Percentiles rank a stretch among this genome's conserved stretches.
Evolutionary conservation across 805 yeast species (phyloP).

Genomic region (Isabelozyma pseudorhagii): DNA sequence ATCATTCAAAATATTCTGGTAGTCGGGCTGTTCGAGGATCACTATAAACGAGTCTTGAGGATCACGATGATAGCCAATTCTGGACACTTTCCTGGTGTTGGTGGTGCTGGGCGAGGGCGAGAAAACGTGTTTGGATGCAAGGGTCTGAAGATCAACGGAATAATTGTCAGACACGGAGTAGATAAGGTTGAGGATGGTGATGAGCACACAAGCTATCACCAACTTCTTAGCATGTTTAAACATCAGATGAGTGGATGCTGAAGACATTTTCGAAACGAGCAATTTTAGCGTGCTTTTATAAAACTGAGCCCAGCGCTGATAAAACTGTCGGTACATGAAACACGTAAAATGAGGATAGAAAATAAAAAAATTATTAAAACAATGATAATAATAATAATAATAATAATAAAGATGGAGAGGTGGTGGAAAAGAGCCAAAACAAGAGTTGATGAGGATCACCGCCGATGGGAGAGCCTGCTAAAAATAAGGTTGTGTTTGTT

Average conservation of each 20-base stretch:
- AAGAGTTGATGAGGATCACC: no score
- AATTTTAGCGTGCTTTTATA: not conserved
- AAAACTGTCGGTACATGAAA: no score
- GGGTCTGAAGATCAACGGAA: not conserved
- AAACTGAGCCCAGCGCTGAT: no score
- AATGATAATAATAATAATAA: no score
- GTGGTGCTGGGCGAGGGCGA: no score
- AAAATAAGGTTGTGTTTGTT: no score
- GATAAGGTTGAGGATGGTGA: not conserved
- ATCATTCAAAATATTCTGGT: constrained; percentile 1
- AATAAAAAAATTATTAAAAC: no score
- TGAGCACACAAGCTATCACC: not conserved
- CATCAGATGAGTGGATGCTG: not conserved
- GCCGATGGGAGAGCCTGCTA: no score
- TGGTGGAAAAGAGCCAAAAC: no score
- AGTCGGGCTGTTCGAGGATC: constrained; percentile 8
- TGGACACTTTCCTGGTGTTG: not conserved
- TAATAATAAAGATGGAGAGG: no score
- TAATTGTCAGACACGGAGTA: not conserved
- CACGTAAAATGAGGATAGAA: no score
- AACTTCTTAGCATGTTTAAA: not conserved
- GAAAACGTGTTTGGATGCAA: not conserved
- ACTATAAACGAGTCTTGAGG: constrained; percentile 9
- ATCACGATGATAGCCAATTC: constrained; percentile 13
- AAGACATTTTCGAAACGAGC: not conserved